phyloP scores from a whole-genome alignment of 805 yeast genomes.

The Candida xiaguanensis region DNA sequence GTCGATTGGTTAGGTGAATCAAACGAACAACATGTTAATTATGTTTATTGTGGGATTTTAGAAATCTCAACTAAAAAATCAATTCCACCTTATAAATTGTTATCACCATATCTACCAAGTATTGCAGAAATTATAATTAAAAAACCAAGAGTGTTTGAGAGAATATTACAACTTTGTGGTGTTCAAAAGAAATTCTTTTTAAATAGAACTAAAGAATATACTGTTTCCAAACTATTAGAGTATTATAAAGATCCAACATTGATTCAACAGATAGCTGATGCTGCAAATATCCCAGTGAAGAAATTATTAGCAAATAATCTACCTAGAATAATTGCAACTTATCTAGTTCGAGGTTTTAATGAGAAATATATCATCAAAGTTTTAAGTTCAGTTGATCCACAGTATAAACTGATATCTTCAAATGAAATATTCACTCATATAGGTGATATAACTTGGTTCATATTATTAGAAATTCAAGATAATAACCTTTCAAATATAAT shows the following conservation, averaged over 20 bases:
- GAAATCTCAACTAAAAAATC: conserved; percentile 53
- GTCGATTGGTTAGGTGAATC: conserved; percentile 62
- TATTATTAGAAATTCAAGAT: conserved; percentile 28
- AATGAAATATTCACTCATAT: conserved; percentile 33
- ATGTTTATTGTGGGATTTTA: conserved; percentile 63
- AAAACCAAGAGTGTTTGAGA: conserved; percentile 51
- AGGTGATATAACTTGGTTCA: conserved; percentile 38
- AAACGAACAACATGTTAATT: conserved; percentile 62
- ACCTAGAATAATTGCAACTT: conserved; percentile 53
- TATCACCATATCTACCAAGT: conserved; percentile 76
- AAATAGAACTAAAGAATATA: conserved; percentile 63
- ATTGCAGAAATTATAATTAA: conserved; percentile 63
- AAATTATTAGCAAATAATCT: conserved; percentile 48
- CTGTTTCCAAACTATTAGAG: conserved; percentile 72
- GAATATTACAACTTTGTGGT: conserved; percentile 63
- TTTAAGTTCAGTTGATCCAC: conserved; percentile 50
- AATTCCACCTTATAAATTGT: conserved; percentile 71
- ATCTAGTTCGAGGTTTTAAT: conserved; percentile 50
- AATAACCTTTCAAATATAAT: conserved; percentile 20
- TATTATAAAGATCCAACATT: conserved; percentile 56
- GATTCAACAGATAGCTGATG: conserved; percentile 58
- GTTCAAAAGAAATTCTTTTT: conserved; percentile 61
- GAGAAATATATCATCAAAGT: conserved; percentile 49
- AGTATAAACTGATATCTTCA: conserved; percentile 31
- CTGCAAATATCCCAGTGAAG: conserved; percentile 41